Conservation (phyloP, 2,329 filamentous ascomycete species). For the Sphaerulina musiva region DNA sequence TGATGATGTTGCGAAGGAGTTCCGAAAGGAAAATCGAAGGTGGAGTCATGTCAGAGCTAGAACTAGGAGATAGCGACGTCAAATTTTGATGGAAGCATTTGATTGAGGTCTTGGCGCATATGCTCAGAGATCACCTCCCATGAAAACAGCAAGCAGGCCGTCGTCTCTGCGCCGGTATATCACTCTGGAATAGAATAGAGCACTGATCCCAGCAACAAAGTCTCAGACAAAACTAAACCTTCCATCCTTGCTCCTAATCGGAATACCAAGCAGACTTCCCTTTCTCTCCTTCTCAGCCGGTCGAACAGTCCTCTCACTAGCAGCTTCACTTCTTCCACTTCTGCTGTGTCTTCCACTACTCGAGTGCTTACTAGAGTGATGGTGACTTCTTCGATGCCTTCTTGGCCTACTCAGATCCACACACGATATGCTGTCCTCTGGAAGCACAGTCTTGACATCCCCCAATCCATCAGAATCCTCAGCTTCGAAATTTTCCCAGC, state of each 20-base stretch:
- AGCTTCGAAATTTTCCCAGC: slow-evolving; percentile 19
- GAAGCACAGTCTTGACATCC: slow-evolving; percentile 42
- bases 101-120: neutral
- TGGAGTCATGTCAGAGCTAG: too few relatives aligned
- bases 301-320: slow-evolving; percentile 26
- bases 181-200: neutral
- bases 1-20: neutral
- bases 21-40: neutral
- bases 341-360: slow-evolving; percentile 14
- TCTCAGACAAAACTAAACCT: slow-evolving; percentile 8
- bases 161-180: neutral
- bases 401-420: slow-evolving; percentile 21
- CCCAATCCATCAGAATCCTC: slow-evolving; percentile 36
- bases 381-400: slow-evolving; percentile 10
- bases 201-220: neutral
- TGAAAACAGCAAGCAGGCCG: neutral
- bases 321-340: slow-evolving; percentile 17
- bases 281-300: slow-evolving; percentile 18
- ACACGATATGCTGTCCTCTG: slow-evolving; percentile 45
- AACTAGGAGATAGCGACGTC: neutral
- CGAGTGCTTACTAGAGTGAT: slow-evolving; percentile 10
- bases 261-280: slow-evolving; percentile 18
- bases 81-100: neutral
- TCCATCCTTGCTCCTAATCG: slow-evolving; percentile 31
- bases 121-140: neutral